Conservation (phyloP, 345 rosid species). For the Citropsis articulata region DNA sequence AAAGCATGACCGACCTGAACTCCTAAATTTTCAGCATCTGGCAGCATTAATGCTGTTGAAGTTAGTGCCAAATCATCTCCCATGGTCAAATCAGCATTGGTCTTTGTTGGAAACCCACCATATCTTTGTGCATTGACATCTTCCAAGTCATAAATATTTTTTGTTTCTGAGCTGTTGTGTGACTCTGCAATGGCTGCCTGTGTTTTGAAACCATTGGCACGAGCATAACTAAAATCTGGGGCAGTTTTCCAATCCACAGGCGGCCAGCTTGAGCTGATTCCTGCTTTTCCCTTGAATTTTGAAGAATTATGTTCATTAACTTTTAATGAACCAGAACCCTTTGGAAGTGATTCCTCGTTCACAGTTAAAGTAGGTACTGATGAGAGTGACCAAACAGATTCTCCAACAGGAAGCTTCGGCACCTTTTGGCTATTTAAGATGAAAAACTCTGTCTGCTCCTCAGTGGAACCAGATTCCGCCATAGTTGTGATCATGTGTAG, state of each 20-base stretch:
- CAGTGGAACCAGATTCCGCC: constrained; percentile 65
- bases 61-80: constrained; percentile 27
- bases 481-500: constrained; percentile 78
- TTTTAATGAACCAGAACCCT: constrained; percentile 13
- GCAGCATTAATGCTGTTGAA: constrained; percentile 4
- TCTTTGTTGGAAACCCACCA: constrained; percentile 27
- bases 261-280: constrained; percentile 58
- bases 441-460: constrained; percentile 73
- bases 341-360: constrained; percentile 17
- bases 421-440: constrained; percentile 72
- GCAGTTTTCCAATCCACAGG: constrained; percentile 70
- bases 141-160: constrained; percentile 21
- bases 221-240: constrained; percentile 42
- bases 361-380: constrained; percentile 16
- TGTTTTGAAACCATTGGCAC: constrained; percentile 34
- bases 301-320: constrained; percentile 16
- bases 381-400: constrained; percentile 62
- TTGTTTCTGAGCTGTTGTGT: constrained; percentile 20
- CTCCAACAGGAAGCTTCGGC: constrained; percentile 60
- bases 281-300: constrained; percentile 41
- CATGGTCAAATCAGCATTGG: constrained; percentile 32
- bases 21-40: constrained; percentile 17
- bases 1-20: constrained; percentile 6
- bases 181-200: constrained; percentile 24
- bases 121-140: constrained; percentile 10